Evolutionary conservation across 208 protist genomes (phyloP).

Genomic region (Naegleria gruberi): DNA sequence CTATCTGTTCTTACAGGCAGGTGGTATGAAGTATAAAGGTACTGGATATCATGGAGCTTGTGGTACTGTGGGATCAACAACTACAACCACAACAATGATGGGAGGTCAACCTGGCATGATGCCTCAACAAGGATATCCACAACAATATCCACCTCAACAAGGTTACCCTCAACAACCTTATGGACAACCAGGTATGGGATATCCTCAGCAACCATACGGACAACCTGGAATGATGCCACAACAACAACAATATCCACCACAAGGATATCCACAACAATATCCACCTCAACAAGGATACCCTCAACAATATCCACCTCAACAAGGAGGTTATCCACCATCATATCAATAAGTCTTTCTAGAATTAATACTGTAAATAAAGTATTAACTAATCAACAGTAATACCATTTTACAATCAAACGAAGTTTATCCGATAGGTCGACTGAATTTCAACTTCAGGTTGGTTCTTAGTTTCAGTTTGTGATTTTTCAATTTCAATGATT

Average conservation of each 20-base stretch:
- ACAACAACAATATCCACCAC: not conserved
- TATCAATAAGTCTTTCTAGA: too few relatives aligned
- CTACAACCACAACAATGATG: not conserved
- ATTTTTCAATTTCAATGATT: too few relatives aligned
- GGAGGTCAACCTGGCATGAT: too few relatives aligned
- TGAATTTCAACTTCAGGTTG: too few relatives aligned
- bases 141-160: not conserved
- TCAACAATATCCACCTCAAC: not conserved
- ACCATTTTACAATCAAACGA: too few relatives aligned
- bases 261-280: not conserved
- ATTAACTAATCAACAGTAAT: too few relatives aligned
- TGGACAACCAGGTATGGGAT: not conserved
- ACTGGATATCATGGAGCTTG: not conserved
- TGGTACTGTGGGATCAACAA: not conserved
- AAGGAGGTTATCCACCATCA: not conserved
- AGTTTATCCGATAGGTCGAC: too few relatives aligned
- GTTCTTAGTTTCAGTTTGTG: too few relatives aligned
- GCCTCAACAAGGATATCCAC: not conserved
- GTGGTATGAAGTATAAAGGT: not conserved
- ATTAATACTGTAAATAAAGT: too few relatives aligned
- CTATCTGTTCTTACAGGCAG: not conserved
- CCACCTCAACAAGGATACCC: not conserved
- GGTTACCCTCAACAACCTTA: too few relatives aligned
- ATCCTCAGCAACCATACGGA: too few relatives aligned
- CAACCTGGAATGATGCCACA: not conserved